phyloP scores from a whole-genome alignment of 2,329 filamentous ascomycete species.

The Phyllosticta citribraziliensis region DNA sequence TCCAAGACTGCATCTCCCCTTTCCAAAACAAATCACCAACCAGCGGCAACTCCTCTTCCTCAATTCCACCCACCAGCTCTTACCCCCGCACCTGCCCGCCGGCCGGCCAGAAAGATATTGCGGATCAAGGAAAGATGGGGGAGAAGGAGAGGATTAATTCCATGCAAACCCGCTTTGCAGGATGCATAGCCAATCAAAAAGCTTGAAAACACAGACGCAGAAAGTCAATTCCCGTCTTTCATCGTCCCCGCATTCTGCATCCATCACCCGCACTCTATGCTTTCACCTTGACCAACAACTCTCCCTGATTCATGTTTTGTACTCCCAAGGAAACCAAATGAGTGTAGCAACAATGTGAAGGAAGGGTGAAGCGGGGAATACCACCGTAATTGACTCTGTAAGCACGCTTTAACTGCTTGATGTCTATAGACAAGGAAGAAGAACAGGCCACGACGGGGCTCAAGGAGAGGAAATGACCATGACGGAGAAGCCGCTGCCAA shows the following conservation, averaged over 20 bases:
- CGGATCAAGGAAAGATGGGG: not conserved
- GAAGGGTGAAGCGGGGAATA: not conserved
- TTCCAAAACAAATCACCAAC: no score
- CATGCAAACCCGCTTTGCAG: not conserved
- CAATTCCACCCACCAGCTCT: not conserved
- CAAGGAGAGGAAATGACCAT: not conserved
- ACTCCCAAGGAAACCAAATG: not conserved
- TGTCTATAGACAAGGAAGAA: not conserved
- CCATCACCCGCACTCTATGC: not conserved
- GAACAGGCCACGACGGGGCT: not conserved
- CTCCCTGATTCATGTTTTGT: not conserved
- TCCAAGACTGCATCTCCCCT: no score
- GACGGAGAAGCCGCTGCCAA: not conserved
- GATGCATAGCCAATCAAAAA: not conserved
- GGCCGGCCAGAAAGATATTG: not conserved
- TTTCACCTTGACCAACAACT: not conserved
- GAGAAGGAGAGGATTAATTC: not conserved
- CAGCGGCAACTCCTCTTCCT: not conserved
- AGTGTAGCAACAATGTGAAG: not conserved
- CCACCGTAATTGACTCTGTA: not conserved
- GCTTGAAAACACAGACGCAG: not conserved
- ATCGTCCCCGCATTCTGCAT: not conserved
- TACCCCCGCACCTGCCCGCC: not conserved
- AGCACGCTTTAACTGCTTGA: not conserved
- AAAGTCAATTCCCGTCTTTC: not conserved